Evolutionary conservation across 768 basidiomycete genomes (phyloP), one percentile per base, ranked within the genome.

Genomic region (Tylopilus subfusipes): DNA sequence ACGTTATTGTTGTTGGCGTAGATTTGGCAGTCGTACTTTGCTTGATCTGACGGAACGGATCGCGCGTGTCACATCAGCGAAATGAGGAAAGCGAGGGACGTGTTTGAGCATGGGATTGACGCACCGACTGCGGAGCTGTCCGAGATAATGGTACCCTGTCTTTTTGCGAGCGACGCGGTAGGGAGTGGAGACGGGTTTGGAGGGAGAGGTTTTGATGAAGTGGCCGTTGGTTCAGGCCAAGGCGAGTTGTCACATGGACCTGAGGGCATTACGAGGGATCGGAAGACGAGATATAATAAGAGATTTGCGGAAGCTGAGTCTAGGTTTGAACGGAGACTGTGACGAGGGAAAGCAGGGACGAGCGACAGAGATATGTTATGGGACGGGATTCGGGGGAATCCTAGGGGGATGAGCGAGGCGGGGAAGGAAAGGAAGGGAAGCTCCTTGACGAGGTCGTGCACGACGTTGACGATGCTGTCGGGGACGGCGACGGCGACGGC

Each of bases 1-100:
- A 85, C 77, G 56, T 90, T 75, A 45, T 81, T 70, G 73, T 94
- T 94, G 57, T 83, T 83, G 22, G 85, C 82, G 55, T 70, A 65
- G 44, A 80, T 27, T 65, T 85, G 62, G 63, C 88, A 90, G 53
- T 75, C 45, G 7, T 33, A 40, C 63, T 72, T 63, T 9, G 88
- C 88, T 19, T 54, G 50, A 1, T 45, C 69, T 77, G 45, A 43
- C 18, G 6, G 7, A 24, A 43, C 33, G 45, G 50, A 52, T 54
- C 56, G 49, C 22, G 55, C 34, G 30, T 22, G 44, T 30, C 18
- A n/a, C n/a, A 48, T 58, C n/a, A 65, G 58, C 18, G 44, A 44
- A 25, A 52, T 48, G 50, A 38, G 3, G 45, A 25, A 49, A 49
- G 48, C 14, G 40, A 60, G 47, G 13, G 55, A 53, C 51, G 51